Evolutionary conservation across 2,329 filamentous ascomycete genomes (phyloP).

Genomic region (Ophiostoma pallidulum): DNA sequence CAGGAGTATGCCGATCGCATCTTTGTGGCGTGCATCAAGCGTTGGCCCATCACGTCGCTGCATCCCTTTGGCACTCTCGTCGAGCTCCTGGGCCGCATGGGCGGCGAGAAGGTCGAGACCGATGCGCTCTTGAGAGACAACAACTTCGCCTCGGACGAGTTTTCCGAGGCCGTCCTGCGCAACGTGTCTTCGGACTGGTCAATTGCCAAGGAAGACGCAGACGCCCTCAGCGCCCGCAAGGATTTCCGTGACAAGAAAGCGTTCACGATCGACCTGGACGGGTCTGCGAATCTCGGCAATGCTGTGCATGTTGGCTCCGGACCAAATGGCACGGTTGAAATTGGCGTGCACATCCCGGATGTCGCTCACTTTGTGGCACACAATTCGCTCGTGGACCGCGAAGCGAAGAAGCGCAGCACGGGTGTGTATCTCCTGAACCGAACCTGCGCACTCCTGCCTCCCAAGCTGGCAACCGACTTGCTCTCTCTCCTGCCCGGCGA

Average conservation of each 20-base stretch:
- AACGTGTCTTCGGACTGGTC: slow-evolving; percentile 93
- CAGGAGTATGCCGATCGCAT: slow-evolving; percentile 96
- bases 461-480: slow-evolving; percentile 74
- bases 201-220: slow-evolving; percentile 71
- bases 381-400: slow-evolving; percentile 89
- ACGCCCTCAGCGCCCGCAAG: slow-evolving; percentile 61
- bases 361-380: slow-evolving; percentile 95
- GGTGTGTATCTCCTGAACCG: slow-evolving; percentile 92
- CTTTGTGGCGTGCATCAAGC: slow-evolving; percentile 97
- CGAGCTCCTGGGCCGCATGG: slow-evolving; percentile 94
- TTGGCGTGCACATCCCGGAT: slow-evolving; percentile 91
- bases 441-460: slow-evolving; percentile 76
- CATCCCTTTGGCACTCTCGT: slow-evolving; percentile 97
- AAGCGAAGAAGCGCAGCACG: slow-evolving; percentile 95
- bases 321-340: slow-evolving; percentile 76
- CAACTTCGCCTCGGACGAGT: slow-evolving; percentile 96
- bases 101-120: slow-evolving; percentile 93
- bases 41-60: slow-evolving; percentile 98
- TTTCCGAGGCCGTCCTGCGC: slow-evolving; percentile 89
- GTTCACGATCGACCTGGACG: slow-evolving; percentile 88
- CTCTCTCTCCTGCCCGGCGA: slow-evolving; percentile 82
- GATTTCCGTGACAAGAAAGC: slow-evolving; percentile 84
- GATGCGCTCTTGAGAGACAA: slow-evolving; percentile 95
- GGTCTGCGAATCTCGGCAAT: slow-evolving; percentile 80
- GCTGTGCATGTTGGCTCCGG: slow-evolving; percentile 85